Conservation (phyloP, 176 grass and related monocot species). For the Musa troglodytarum region DNA sequence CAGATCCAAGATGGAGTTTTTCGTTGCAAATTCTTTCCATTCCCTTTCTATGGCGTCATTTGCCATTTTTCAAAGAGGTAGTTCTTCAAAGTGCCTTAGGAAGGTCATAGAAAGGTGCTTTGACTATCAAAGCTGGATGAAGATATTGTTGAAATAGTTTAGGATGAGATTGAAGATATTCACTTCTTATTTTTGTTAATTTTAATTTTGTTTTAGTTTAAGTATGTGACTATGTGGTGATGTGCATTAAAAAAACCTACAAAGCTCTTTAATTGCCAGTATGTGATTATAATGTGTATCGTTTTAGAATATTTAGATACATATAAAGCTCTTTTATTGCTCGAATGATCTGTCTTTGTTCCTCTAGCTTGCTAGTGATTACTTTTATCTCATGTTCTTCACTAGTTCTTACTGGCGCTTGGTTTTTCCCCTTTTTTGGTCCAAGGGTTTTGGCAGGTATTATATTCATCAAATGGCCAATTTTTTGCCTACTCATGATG, state of each 20-base stretch:
- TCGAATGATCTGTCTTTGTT: no score
- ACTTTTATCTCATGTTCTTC: not conserved
- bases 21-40: conserved; percentile 78
- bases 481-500: conserved; percentile 36
- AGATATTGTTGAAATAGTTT: not conserved
- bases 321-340: no score
- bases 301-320: no score
- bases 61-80: conserved; percentile 88
- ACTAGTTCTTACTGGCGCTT: conserved; percentile 19
- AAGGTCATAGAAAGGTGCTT: not conserved
- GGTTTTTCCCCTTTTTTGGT: conserved; percentile 56
- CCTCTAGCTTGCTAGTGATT: not conserved
- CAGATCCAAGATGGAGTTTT: conserved; percentile 77
- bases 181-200: not conserved
- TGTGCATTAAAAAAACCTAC: not conserved
- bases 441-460: conserved; percentile 55
- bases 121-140: not conserved
- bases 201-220: not conserved
- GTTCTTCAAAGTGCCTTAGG: not conserved
- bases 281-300: no score
- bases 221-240: not conserved
- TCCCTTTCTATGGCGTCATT: conserved; percentile 84
- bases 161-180: not conserved
- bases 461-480: conserved; percentile 72
- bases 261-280: not conserved